phyloP scores from a whole-genome alignment of 2,329 filamentous ascomycete species.

The Escovopsis sp. region DNA sequence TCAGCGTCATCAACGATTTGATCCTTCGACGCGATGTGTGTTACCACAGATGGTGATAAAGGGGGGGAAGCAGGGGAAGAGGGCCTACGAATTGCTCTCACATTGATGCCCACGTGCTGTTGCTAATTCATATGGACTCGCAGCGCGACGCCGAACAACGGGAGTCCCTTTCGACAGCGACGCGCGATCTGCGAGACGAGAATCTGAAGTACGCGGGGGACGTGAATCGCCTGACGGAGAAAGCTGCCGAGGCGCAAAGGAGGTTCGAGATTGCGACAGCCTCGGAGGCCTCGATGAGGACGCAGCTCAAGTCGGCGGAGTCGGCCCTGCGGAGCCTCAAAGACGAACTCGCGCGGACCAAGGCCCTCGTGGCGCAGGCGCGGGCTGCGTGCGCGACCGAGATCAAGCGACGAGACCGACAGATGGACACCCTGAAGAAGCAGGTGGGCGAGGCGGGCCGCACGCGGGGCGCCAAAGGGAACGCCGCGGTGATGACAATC shows the following conservation, averaged over 20 bases:
- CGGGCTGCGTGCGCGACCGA: constrained; percentile 81
- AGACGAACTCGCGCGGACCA: constrained; percentile 69
- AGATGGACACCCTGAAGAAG: constrained; percentile 78
- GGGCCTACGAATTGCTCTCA: not conserved
- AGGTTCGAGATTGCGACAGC: constrained; percentile 47
- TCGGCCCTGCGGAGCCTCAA: constrained; percentile 60
- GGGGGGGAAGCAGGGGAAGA: not conserved
- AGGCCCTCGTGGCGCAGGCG: constrained; percentile 66
- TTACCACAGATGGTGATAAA: not conserved
- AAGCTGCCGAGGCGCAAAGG: constrained; percentile 38
- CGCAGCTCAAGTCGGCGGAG: constrained; percentile 61
- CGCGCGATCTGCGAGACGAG: constrained; percentile 63
- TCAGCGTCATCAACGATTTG: constrained; percentile 87
- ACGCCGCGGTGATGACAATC: constrained; percentile 40
- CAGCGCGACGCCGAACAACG: constrained; percentile 82
- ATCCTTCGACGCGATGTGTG: constrained; percentile 75
- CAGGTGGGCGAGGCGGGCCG: constrained; percentile 61
- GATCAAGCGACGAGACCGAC: constrained; percentile 74
- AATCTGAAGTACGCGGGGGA: constrained; percentile 59
- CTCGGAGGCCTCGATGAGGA: constrained; percentile 53
- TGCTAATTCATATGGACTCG: not conserved
- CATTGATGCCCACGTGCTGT: constrained; percentile 5
- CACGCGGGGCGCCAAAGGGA: constrained; percentile 41
- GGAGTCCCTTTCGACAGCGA: constrained; percentile 64
- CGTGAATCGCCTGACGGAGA: constrained; percentile 43